Evolutionary conservation across 208 protist species (phyloP).

Genomic region (Trypanosoma vivax): DNA sequence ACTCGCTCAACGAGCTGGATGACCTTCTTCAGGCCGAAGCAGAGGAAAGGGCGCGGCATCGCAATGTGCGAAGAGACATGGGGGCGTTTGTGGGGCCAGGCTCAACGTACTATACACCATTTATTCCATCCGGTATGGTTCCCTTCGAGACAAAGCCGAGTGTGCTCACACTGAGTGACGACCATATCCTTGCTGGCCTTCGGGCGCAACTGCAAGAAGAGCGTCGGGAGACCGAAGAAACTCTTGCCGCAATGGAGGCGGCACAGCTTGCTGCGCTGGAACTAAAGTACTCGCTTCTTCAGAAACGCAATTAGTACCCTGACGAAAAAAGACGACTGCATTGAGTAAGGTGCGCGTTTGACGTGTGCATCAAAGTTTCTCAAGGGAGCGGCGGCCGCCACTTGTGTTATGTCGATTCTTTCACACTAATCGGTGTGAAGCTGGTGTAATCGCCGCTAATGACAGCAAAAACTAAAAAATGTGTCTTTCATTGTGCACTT

Average conservation of each 20-base stretch:
- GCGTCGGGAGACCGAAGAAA: slow-evolving; percentile 1
- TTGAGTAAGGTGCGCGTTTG: slow-evolving; percentile 1
- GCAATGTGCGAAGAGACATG: neutral
- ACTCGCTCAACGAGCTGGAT: slow-evolving; percentile 3
- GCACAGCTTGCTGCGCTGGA: slow-evolving; percentile 17
- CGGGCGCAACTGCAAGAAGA: slow-evolving; percentile 12
- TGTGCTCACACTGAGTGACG: slow-evolving; percentile 10
- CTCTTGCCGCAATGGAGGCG: slow-evolving; percentile 3
- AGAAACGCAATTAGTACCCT: slow-evolving; percentile 15
- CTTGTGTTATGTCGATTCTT: no score
- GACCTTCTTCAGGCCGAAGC: slow-evolving; percentile 3
- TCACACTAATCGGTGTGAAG: no score
- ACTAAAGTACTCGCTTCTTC: slow-evolving; percentile 24
- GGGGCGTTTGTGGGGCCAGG: no score
- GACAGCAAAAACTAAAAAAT: no score
- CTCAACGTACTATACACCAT: slow-evolving; percentile 11
- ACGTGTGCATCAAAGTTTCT: no score
- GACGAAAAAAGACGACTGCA: no score
- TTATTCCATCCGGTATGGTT: slow-evolving; percentile 8
- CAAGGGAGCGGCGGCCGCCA: no score
- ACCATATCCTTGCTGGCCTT: slow-evolving; percentile 11
- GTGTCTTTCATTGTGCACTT: no score
- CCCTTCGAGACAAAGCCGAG: neutral
- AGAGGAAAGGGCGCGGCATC: neutral
- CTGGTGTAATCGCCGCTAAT: no score